These are phyloP conservation scores for Aspergillus novofumigatus DNA, from an alignment of 2,329 filamentous ascomycete genomes.

Conservation along the genomic window DNA sequence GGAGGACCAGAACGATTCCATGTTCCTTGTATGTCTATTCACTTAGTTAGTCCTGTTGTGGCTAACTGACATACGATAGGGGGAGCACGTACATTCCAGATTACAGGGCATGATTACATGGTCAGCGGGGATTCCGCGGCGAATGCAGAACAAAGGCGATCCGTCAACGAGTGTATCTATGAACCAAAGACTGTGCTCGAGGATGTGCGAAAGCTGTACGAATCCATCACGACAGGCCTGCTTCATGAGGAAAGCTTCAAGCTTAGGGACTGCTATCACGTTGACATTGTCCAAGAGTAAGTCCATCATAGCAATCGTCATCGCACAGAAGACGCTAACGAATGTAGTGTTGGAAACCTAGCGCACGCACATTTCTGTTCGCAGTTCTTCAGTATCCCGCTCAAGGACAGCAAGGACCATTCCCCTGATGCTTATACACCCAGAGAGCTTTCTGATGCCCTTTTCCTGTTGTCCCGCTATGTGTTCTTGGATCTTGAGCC, in stretches of 20 bases:
- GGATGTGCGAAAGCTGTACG: slow-evolving; percentile 1
- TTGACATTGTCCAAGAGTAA: slow-evolving; percentile 6
- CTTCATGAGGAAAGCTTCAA: background rate
- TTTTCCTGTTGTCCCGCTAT: slow-evolving; percentile 5
- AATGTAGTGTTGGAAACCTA: slow-evolving; percentile 1
- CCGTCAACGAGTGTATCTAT: slow-evolving; percentile 2
- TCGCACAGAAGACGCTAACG: background rate
- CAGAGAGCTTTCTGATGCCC: slow-evolving; percentile 1
- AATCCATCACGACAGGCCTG: background rate
- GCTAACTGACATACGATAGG: background rate
- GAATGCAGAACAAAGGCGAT: background rate
- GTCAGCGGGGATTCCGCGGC: background rate
- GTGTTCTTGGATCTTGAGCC: slow-evolving; percentile 10
- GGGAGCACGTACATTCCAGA: slow-evolving; percentile 3
- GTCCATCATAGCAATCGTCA: background rate
- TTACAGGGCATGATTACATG: slow-evolving; percentile 4
- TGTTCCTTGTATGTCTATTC: background rate
- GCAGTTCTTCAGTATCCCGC: slow-evolving; percentile 2
- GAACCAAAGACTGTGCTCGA: background rate
- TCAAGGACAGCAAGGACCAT: background rate
- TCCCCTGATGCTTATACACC: background rate
- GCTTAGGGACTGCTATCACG: background rate
- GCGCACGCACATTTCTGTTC: slow-evolving; percentile 3
- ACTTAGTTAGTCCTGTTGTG: background rate
- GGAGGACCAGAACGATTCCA: slow-evolving; percentile 1